These are phyloP conservation scores for Eimeria praecox DNA, from an alignment of 169 alveolate species.

Conservation along the genomic window DNA sequence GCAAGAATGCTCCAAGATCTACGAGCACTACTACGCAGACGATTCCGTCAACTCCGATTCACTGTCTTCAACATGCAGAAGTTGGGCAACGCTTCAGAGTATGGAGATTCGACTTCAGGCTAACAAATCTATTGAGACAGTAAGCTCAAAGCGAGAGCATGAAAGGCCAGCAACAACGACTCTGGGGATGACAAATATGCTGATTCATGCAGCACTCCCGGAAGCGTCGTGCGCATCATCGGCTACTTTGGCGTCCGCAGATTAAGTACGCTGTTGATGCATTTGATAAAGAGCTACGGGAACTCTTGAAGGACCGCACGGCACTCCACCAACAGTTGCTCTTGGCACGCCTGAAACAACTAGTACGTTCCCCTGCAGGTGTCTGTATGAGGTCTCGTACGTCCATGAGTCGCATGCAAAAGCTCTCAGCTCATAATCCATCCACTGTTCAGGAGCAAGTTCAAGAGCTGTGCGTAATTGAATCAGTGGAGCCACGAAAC, in stretches of 20 bases:
- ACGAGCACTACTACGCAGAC: slow-evolving; percentile 43
- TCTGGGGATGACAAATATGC: background rate
- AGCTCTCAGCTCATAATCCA: background rate
- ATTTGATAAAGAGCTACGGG: slow-evolving; percentile 39
- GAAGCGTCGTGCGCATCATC: background rate
- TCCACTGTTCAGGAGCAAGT: slow-evolving; percentile 38
- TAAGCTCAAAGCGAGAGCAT: background rate
- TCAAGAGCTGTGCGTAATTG: slow-evolving; percentile 47
- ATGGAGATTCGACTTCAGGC: slow-evolving; percentile 39
- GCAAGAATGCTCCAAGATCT: slow-evolving; percentile 14
- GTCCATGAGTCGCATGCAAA: background rate
- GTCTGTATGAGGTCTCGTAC: background rate
- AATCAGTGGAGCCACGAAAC: slow-evolving; percentile 53
- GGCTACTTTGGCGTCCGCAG: background rate
- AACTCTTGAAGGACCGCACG: slow-evolving; percentile 31
- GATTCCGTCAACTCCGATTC: background rate
- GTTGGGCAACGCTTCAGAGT: slow-evolving; percentile 22
- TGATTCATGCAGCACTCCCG: background rate
- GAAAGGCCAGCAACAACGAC: background rate
- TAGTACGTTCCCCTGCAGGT: background rate
- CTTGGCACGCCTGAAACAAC: slow-evolving; percentile 63
- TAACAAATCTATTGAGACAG: background rate
- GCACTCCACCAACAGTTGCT: slow-evolving; percentile 55
- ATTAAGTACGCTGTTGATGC: background rate
- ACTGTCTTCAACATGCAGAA: background rate